These are phyloP conservation scores for Sporothrix curviconia DNA, from an alignment of 2,329 filamentous ascomycete genomes.

Conservation along the genomic window DNA sequence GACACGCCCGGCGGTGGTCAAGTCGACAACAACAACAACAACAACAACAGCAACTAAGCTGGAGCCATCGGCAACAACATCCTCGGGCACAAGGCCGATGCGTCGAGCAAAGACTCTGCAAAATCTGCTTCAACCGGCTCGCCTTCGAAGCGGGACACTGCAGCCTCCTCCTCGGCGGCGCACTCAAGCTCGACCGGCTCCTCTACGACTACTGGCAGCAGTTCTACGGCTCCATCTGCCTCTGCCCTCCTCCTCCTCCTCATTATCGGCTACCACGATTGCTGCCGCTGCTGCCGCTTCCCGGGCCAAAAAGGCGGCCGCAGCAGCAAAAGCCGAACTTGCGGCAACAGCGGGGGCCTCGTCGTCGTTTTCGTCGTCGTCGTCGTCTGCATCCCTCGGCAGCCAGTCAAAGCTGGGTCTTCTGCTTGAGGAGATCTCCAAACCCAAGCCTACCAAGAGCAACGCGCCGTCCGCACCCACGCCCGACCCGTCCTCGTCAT, in stretches of 20 bases:
- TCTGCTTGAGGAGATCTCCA: constrained; percentile 44
- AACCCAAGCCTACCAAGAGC: constrained; percentile 41
- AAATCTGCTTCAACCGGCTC: constrained; percentile 1
- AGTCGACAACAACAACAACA: constrained; percentile 27
- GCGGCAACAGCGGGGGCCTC: not conserved
- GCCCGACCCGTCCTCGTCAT: constrained; percentile 27
- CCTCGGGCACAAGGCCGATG: not conserved
- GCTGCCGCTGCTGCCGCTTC: not conserved
- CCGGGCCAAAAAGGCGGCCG: constrained; percentile 22
- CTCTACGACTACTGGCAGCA: not conserved
- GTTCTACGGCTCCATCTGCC: not conserved
- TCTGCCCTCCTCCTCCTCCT: not conserved
- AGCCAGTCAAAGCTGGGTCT: constrained; percentile 46
- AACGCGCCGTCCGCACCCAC: constrained; percentile 32
- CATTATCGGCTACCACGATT: not conserved
- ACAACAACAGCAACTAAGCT: constrained; percentile 16
- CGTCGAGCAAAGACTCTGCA: not conserved
- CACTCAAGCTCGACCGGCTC: too few species aligned
- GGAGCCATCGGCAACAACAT: constrained; percentile 6
- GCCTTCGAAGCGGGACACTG: constrained; percentile 1
- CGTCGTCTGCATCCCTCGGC: constrained; percentile 17
- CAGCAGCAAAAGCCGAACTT: constrained; percentile 24
- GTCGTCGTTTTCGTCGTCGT: constrained; percentile 20
- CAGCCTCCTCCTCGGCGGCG: not conserved
- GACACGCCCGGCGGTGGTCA: constrained; percentile 35